Base-by-base conservation (phyloP, 768 basidiomycete genomes). In the Tricholoma matsutake region DNA sequence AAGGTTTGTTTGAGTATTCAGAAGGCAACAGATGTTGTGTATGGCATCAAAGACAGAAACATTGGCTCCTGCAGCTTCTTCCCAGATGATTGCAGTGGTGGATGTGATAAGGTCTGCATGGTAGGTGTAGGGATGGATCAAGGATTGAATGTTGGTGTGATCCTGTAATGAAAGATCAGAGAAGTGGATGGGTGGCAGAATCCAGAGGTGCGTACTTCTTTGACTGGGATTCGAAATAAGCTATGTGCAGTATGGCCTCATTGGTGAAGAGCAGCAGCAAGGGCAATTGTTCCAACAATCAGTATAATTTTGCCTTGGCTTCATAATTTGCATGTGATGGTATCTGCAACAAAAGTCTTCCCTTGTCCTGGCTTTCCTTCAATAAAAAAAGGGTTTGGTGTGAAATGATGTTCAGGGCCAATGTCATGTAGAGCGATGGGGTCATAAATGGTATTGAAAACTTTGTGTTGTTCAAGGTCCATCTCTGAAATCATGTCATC, bases 221-320 rank as follows among this genome's bases (percentile, higher is more conserved):
- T 61, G 16, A 62, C 57, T 29, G 61, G 61, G 13, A 62, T 62
- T 11, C 25, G 3, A 59, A 62, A 62, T n/a, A 59, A 37, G 28
- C 22, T 58, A 20, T 63, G 58, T 18, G 62, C 58, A 25, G 62
- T 60, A 28, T 49, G n/a, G 4, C 59, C 59, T 37, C 59, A 4
- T 45, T 54, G 10, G 29, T 63, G 45, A 22, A 63, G 62, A 8
- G 51, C 20, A 2, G 59, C 62, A n/a, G 62, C 59, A n/a, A 63
- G 47, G 6, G 62, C 62, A 28, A 37, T 54, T 5, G 62, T 59
- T 13, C 47, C 61, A 54, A 60, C 54, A 31, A 35, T 56, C 10
- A 63, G 52, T 16, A 59, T 37, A 8, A 60, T 63, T 28, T 29
- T 35, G 2, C 28, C 25, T 31, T 32, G n/a, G 25, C 58, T 47